A percentile compares a stretch with the other conserved stretches of the same genome.
These are phyloP conservation scores for Dipteronia sinensis DNA, from an alignment of 345 rosid genomes.

Conservation along the genomic window DNA sequence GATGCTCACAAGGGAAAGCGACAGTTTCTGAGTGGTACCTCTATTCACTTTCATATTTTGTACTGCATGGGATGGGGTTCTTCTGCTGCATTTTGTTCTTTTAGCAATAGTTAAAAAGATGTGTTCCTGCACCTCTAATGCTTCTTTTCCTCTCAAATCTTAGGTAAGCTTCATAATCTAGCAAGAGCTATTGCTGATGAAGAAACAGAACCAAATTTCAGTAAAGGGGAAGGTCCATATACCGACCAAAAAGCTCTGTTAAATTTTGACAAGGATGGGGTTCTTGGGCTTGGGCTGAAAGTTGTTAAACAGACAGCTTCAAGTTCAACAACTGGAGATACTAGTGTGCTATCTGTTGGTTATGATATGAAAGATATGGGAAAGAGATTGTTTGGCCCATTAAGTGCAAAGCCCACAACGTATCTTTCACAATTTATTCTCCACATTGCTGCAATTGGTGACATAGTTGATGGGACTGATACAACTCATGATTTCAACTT, in stretches of 20 bases:
- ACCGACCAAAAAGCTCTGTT: constrained; percentile 40
- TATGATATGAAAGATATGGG: constrained; percentile 72
- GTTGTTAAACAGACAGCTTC: constrained; percentile 45
- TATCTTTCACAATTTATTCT: constrained; percentile 92
- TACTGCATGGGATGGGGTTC: constrained; percentile 1
- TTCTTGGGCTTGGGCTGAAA: constrained; percentile 92
- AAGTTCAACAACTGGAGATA: constrained; percentile 50
- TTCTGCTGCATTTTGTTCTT: constrained; percentile 24
- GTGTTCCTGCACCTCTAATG: constrained; percentile 25
- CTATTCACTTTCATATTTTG: constrained; percentile 21
- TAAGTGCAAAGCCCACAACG: constrained; percentile 79
- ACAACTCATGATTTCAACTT: constrained; percentile 99
- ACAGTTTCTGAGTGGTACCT: constrained; percentile 91
- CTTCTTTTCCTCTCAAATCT: constrained; percentile 28
- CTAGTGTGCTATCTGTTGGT: constrained; percentile 46
- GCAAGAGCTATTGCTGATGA: constrained; percentile 95
- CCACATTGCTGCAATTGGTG: constrained; percentile 96
- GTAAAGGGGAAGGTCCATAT: constrained; percentile 50
- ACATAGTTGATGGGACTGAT: constrained; percentile 97
- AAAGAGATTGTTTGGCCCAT: constrained; percentile 76
- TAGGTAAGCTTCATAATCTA: constrained; percentile 96
- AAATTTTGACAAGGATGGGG: constrained; percentile 62
- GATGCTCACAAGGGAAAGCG: constrained; percentile 98
- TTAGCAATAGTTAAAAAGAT: constrained; percentile 1
- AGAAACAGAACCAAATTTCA: constrained; percentile 61